Base-by-base conservation (phyloP, 139 green algal species). In the Penium margaritaceum region DNA sequence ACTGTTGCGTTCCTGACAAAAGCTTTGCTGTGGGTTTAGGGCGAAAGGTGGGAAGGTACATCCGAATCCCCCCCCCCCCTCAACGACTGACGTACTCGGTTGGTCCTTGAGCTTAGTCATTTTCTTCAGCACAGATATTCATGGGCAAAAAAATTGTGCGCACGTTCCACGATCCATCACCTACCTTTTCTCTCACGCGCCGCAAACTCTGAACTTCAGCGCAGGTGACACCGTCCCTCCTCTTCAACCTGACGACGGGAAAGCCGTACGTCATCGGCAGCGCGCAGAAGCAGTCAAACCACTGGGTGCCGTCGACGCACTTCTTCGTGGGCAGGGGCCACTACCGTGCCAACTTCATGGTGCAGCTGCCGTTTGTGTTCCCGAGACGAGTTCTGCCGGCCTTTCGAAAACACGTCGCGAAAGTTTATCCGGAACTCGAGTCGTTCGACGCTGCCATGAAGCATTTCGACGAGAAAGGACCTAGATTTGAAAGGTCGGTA, bases 261-360 rank as follows among this genome's bases (percentile, higher is more conserved):
- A 60, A 60, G 51, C 51, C 51, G 15, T 60, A 60, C n/a, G 51
- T 60, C 24, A 60, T 60, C 3, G 51, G 51, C 15, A 60, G 51
- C 51, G 5, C 24, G 51, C 51, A 60, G 51, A 60, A 60, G 51
- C 51, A 60, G 51, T 33, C 30, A 24, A 60, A 60, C 51, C 51
- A 60, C 51, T 60, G 51, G 51, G 51, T 60, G 51, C 51, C 51
- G 9, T 60, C 51, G 2, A 60, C 51, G 9, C 51, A 60, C 15
- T 60, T 33, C 51, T 60, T 60, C 51, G 51, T 60, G 51, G 51
- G 51, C 51, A 60, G 30, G 51, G 4, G 0, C 15, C 30, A 60
- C 51, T 60, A 60, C 51, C 30, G 29, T 24, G 51, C 51, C 51
- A 60, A 60, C 51, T 60, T 60, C 51, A 60, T 60, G 51, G 51